Conservation (phyloP, 2,329 filamentous ascomycete genomes). For the Verticillium dahliae region DNA sequence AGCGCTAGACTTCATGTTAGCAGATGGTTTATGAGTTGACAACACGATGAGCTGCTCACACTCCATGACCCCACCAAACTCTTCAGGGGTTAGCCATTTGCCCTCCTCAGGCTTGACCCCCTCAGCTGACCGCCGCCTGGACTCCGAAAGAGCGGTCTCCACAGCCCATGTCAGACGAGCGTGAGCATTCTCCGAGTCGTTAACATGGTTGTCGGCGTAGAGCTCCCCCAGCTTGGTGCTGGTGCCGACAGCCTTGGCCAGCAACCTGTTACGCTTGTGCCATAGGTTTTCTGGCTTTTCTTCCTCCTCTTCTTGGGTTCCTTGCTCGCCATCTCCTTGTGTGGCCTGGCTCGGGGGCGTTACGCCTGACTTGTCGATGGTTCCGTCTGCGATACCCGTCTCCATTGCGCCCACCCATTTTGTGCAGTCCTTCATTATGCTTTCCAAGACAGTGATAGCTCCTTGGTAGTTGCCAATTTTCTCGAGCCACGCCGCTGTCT, state of each 20-base stretch:
- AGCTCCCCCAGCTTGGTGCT: slow-evolving; percentile 80
- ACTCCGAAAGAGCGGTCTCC: slow-evolving; percentile 70
- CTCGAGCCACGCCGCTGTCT: slow-evolving; percentile 74
- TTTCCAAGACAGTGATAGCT: slow-evolving; percentile 71
- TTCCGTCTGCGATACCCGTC: slow-evolving; percentile 38
- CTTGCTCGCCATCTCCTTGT: slow-evolving; percentile 8
- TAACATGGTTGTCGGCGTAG: slow-evolving; percentile 70
- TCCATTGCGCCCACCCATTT: slow-evolving; percentile 54
- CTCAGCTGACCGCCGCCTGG: slow-evolving; percentile 58
- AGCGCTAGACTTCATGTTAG: slow-evolving; percentile 46
- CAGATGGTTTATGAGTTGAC: slow-evolving; percentile 6
- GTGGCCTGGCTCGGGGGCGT: slow-evolving; percentile 12
- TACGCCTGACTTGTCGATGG: slow-evolving; percentile 32
- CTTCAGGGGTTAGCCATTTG: slow-evolving; percentile 62
- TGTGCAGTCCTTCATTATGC: slow-evolving; percentile 63
- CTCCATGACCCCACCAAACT: slow-evolving; percentile 70
- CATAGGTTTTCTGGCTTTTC: slow-evolving; percentile 41
- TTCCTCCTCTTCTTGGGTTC: slow-evolving; percentile 15
- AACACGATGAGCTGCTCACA: slow-evolving; percentile 31
- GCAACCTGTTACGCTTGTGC: slow-evolving; percentile 56
- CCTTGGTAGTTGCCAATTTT: slow-evolving; percentile 63
- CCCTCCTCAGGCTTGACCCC: slow-evolving; percentile 66
- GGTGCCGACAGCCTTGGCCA: slow-evolving; percentile 69
- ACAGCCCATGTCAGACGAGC: slow-evolving; percentile 74
- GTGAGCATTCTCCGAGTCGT: slow-evolving; percentile 68